Evolutionary conservation across 352 stramenopile genomes (phyloP), one percentile per base, ranked within the genome.

Genomic region (Globisporangium canariense): DNA sequence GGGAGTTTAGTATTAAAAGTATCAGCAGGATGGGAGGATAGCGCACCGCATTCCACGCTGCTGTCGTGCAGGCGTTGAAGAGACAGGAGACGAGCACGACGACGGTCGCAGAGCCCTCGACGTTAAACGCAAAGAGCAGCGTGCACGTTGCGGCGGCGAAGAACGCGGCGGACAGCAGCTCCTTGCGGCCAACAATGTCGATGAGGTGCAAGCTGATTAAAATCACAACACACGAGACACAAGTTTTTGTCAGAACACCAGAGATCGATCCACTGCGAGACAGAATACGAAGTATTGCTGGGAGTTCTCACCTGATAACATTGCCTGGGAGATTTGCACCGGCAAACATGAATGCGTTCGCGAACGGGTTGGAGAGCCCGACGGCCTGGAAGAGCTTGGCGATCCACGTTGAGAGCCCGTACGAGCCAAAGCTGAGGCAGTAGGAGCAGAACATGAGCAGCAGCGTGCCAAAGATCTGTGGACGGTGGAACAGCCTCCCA

Each of bases 381-480:
- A 97, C 80, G 34, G 73, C 81, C 55, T 92, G 68, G 75, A 98
- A 98, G 0, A 98, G 65, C 60, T 89, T 97, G 34, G 95, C 97
- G 64, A 98, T 98, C 93, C 93, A 98, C 28, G 91, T 97, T 9
- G 89, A 90, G 22, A 98, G 72, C 13, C 92, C 92, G 66, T 98
- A 98, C 13, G 86, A 97, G 36, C 89, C 90, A 79, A 98, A 97
- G 41, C 79, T 91, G 8, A 93, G 71, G 28, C 77, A 90, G 64
- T 79, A 91, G 1, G 78, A 80, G 56, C 76, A 88, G 30, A 86
- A 40, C 78, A 93, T 88, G 36, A 93, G 77, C 43, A 93, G 34
- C 40, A 90, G 53, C 9, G 84, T 93, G 7, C 72, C 68, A 4
- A 66, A 52, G 28, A 74, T 50, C 43, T 88, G 79, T 0, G 75